Conservation (phyloP, 2,329 filamentous ascomycete species). For the Paraphaeosphaeria minitans region DNA sequence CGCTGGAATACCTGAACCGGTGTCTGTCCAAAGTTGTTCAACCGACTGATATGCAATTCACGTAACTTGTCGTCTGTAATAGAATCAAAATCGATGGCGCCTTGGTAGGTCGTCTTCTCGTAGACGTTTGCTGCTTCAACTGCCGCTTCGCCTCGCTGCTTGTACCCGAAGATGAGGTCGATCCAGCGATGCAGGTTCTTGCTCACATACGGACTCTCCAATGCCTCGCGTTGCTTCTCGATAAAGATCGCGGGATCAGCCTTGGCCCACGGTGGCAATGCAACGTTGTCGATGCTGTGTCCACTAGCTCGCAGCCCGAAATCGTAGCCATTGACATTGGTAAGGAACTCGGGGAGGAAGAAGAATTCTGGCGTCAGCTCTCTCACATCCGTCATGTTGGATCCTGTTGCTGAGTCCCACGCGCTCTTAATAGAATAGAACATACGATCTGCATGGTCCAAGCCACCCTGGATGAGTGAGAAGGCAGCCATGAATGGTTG, state of each 20-base stretch:
- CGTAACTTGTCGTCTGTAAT: constrained; percentile 89
- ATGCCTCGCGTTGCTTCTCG: constrained; percentile 89
- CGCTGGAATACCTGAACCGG: constrained; percentile 91
- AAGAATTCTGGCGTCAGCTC: constrained; percentile 98
- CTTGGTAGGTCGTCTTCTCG: constrained; percentile 92
- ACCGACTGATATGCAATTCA: constrained; percentile 88
- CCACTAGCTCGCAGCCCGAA: constrained; percentile 86
- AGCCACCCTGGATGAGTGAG: constrained; percentile 90
- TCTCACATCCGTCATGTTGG: constrained; percentile 91
- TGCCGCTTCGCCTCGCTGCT: constrained; percentile 91
- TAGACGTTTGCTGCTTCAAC: constrained; percentile 94
- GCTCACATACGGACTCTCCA: constrained; percentile 92
- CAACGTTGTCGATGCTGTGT: constrained; percentile 80
- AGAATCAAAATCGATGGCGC: constrained; percentile 87
- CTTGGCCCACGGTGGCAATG: constrained; percentile 95
- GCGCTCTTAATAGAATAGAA: constrained; percentile 92
- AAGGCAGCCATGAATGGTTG: constrained; percentile 97
- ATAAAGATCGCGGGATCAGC: constrained; percentile 96
- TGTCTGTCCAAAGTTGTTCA: constrained; percentile 98
- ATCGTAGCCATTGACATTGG: constrained; percentile 93
- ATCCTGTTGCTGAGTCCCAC: constrained; percentile 86
- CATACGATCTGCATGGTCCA: constrained; percentile 92
- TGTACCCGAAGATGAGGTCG: constrained; percentile 90
- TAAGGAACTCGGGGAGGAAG: constrained; percentile 91
- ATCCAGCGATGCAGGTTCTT: constrained; percentile 93